phyloP scores from a whole-genome alignment of 1,139 yeast genomes.

The Debaryomycetaceae sp. region DNA sequence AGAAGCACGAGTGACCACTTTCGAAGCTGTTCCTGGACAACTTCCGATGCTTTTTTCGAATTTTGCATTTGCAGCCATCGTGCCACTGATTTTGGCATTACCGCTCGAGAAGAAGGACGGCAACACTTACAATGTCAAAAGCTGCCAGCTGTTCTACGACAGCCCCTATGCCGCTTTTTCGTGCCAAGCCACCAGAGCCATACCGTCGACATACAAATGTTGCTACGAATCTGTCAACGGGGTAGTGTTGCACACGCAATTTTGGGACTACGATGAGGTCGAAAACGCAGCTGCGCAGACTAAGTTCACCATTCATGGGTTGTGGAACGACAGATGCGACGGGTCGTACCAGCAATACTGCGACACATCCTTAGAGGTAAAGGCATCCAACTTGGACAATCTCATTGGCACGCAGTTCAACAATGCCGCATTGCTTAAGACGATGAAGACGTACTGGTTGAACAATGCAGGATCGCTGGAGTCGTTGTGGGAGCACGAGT shows the following conservation, averaged over 20 bases:
- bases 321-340: conserved; percentile 39
- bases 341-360: conserved; percentile 33
- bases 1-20: too few species aligned
- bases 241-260: conserved; percentile 15
- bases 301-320: conserved; percentile 38
- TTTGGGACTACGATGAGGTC: conserved; percentile 15
- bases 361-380: conserved; percentile 26
- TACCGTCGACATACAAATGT: conserved; percentile 10
- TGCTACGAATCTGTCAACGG: conserved; percentile 16
- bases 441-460: conserved; percentile 34
- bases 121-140: conserved; percentile 8
- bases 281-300: conserved; percentile 18
- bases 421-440: conserved; percentile 23
- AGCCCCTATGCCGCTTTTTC: conserved; percentile 8
- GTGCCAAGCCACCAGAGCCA: conserved; percentile 4
- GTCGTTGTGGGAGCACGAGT: conserved; percentile 38
- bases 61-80: too few species aligned
- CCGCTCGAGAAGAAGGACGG: too few species aligned
- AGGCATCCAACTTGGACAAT: conserved; percentile 23
- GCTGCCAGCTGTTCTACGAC: conserved; percentile 8
- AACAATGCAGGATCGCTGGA: conserved; percentile 25
- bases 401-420: conserved; percentile 26
- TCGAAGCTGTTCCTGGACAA: too few species aligned
- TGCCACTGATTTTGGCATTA: too few species aligned
- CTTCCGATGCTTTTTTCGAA: too few species aligned